phyloP scores from a whole-genome alignment of 345 rosid species.

The Cardiospermum halicacabum region DNA sequence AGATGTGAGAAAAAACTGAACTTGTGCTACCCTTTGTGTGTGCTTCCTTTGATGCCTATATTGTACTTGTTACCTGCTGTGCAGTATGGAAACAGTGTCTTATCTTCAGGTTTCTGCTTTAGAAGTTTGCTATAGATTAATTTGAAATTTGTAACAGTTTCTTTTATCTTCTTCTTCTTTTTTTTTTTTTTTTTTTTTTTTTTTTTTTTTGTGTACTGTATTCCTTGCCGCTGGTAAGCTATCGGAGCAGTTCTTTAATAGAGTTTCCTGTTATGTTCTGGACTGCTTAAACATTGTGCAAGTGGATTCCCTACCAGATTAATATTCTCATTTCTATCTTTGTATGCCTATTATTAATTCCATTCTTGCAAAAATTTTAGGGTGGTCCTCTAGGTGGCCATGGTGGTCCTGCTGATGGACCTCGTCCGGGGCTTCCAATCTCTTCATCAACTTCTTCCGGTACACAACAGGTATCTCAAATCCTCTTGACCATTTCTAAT shows the following conservation, averaged over 20 bases:
- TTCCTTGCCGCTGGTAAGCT: background rate
- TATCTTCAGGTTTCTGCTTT: background rate
- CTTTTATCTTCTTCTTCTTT: background rate
- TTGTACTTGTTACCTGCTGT: background rate
- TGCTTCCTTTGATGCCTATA: background rate
- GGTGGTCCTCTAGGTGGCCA: slow-evolving; percentile 39
- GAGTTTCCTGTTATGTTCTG: slow-evolving; percentile 2
- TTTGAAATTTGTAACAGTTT: background rate
- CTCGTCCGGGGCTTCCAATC: slow-evolving; percentile 39
- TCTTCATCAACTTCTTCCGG: slow-evolving; percentile 39
- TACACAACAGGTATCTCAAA: slow-evolving; percentile 41
- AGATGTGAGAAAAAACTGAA: background rate
- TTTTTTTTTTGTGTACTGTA: background rate
- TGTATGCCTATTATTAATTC: slow-evolving; percentile 1
- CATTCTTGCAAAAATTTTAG: slow-evolving; percentile 25
- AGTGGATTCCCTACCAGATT: background rate
- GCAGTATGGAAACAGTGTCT: background rate
- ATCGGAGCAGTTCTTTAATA: background rate
- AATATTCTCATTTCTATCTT: slow-evolving; percentile 3
- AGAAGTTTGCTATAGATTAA: slow-evolving; percentile 1
- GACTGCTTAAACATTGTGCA: slow-evolving; percentile 11
- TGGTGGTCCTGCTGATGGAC: slow-evolving; percentile 51
- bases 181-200: no score
- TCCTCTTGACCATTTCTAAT: background rate
- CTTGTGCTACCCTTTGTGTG: background rate